Percentiles rank a stretch among this genome's conserved stretches.
phyloP scores from a whole-genome alignment of 1,284 basidiomycete species.

The Coniophora puteana region DNA sequence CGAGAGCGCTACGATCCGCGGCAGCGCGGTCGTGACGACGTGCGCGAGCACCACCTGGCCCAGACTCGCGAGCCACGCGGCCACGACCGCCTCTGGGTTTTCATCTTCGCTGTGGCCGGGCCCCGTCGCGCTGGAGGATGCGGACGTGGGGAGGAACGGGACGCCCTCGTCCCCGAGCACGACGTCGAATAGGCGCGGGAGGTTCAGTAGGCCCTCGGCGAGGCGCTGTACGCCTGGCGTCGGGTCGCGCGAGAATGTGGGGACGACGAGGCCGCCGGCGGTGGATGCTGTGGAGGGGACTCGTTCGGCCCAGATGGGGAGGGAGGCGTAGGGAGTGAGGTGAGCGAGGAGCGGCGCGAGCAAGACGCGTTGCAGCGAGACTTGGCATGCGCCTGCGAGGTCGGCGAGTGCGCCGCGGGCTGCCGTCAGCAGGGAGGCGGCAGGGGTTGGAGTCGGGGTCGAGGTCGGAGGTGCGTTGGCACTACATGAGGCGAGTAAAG shows the following conservation, averaged over 20 bases:
- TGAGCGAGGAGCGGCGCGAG: slow-evolving; percentile 81
- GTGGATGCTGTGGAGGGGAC: too few species aligned
- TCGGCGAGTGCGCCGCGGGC: slow-evolving; percentile 58
- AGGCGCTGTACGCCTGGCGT: slow-evolving; percentile 87
- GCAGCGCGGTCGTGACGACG: slow-evolving; percentile 63
- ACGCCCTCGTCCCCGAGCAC: slow-evolving; percentile 92
- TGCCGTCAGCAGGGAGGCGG: slow-evolving; percentile 48
- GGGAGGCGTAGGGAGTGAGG: slow-evolving; percentile 68
- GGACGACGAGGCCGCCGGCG: slow-evolving; percentile 57
- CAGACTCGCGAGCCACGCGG: slow-evolving; percentile 89
- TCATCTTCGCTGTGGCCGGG: not conserved
- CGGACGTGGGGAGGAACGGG: slow-evolving; percentile 50
- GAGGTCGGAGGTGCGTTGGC: slow-evolving; percentile 31
- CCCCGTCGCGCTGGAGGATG: slow-evolving; percentile 1
- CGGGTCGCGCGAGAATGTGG: slow-evolving; percentile 90
- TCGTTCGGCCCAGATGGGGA: slow-evolving; percentile 79
- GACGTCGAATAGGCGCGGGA: slow-evolving; percentile 91
- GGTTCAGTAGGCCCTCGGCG: slow-evolving; percentile 89
- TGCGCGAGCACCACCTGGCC: slow-evolving; percentile 75
- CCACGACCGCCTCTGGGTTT: slow-evolving; percentile 75
- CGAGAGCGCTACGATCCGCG: slow-evolving; percentile 58
- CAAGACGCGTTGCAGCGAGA: slow-evolving; percentile 77
- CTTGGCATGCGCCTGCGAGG: slow-evolving; percentile 75
- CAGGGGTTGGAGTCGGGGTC: slow-evolving; percentile 20
- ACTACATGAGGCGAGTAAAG: slow-evolving; percentile 54